Evolutionary conservation across 257 asterid genomes (phyloP).

Genomic region (Dorcoceras hygrometricum): DNA sequence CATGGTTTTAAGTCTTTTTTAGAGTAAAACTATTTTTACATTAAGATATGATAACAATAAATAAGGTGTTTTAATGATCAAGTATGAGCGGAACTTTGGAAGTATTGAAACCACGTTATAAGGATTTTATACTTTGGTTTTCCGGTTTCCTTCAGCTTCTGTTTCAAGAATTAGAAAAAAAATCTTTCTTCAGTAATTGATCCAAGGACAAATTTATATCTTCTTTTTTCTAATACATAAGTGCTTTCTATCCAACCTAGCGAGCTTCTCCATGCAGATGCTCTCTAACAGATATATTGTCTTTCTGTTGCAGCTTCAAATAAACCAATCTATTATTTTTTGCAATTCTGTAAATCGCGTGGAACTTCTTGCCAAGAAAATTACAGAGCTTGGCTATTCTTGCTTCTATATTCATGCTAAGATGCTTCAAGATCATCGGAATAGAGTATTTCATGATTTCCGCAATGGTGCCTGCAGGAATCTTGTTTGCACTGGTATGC

Average conservation of each 20-base stretch:
- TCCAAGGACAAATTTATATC: not conserved
- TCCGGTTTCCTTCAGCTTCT: not conserved
- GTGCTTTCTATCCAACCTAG: not conserved
- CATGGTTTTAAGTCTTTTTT: too few species aligned
- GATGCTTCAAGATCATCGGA: slow-evolving; percentile 81
- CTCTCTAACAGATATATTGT: not conserved
- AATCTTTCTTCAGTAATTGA: not conserved
- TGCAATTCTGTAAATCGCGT: slow-evolving; percentile 82
- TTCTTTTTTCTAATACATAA: too few species aligned
- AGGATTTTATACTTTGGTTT: not conserved
- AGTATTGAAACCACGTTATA: not conserved
- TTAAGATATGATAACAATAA: not conserved
- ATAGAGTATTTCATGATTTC: slow-evolving; percentile 78
- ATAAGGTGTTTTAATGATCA: not conserved
- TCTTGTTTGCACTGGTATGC: slow-evolving; percentile 78
- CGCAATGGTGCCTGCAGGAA: slow-evolving; percentile 84
- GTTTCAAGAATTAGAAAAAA: not conserved
- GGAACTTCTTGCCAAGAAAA: slow-evolving; percentile 73
- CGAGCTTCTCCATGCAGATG: not conserved
- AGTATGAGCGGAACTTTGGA: not conserved
- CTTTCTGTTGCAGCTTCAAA: slow-evolving; percentile 57
- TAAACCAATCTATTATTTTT: slow-evolving; percentile 74
- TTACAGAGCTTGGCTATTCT: slow-evolving; percentile 78
- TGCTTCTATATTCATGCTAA: slow-evolving; percentile 83
- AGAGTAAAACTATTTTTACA: not conserved